A percentile compares a stretch with the other conserved stretches of the same genome.
Conservation (phyloP, 331 rosid genomes). For the Malus hybrid region DNA sequence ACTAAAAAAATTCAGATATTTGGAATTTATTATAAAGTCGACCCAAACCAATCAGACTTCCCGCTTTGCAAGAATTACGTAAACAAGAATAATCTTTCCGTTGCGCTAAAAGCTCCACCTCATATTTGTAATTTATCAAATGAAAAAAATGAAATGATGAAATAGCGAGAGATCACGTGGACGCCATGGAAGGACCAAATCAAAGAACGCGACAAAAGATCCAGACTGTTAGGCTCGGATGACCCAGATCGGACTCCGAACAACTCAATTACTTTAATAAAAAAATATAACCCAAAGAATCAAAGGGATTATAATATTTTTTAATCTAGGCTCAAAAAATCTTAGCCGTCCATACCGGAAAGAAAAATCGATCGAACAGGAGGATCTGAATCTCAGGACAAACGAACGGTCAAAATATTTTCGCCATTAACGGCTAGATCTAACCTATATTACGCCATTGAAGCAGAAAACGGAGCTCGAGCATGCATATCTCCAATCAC, state of each 20-base stretch:
- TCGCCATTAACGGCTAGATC: slow-evolving; percentile 12
- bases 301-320: too few species aligned
- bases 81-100: too few species aligned
- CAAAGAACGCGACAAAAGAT: not conserved
- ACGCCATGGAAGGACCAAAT: not conserved
- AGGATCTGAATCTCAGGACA: not conserved
- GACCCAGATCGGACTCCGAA: not conserved
- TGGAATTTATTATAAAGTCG: too few species aligned
- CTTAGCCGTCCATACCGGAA: not conserved
- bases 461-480: not conserved
- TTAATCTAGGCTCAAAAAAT: not conserved
- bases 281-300: too few species aligned
- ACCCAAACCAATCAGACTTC: too few species aligned
- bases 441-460: not conserved
- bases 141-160: not conserved
- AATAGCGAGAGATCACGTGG: not conserved
- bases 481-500: not conserved
- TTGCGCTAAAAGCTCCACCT: too few species aligned
- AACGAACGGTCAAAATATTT: not conserved
- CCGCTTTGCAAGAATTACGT: too few species aligned
- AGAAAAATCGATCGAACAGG: too few species aligned
- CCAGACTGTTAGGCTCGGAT: not conserved
- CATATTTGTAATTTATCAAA: too few species aligned
- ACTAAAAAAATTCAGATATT: not conserved
- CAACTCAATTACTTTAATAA: not conserved